phyloP scores from a whole-genome alignment of 805 yeast species.

The Pichia pseudocactophila region DNA sequence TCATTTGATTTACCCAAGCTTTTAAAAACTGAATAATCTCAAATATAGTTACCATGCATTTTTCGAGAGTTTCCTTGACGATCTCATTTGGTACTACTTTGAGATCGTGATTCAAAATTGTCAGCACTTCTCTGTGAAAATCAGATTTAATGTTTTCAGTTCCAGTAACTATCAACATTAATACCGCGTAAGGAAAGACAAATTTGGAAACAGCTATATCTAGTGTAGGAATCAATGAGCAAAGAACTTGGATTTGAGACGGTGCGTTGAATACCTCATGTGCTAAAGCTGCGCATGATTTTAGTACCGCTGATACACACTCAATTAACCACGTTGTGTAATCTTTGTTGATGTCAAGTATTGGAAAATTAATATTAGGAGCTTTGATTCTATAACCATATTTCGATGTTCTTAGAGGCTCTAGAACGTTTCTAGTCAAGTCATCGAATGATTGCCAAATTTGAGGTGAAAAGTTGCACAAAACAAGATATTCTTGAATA shows the following conservation, averaged over 20 bases:
- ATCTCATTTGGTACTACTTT: slow-evolving; percentile 40
- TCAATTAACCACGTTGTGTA: slow-evolving; percentile 66
- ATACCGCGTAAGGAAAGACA: slow-evolving; percentile 66
- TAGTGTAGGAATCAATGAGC: slow-evolving; percentile 19
- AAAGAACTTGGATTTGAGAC: background rate
- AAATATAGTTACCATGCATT: slow-evolving; percentile 67
- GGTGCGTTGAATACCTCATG: slow-evolving; percentile 6
- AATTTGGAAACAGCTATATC: slow-evolving; percentile 63
- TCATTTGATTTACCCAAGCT: slow-evolving; percentile 54
- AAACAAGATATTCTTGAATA: slow-evolving; percentile 68
- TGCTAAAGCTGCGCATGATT: slow-evolving; percentile 26
- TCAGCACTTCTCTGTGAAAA: slow-evolving; percentile 50
- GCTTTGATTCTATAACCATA: slow-evolving; percentile 42
- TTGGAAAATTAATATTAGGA: slow-evolving; percentile 50
- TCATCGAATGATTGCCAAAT: slow-evolving; percentile 56
- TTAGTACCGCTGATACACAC: slow-evolving; percentile 59
- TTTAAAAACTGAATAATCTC: slow-evolving; percentile 74
- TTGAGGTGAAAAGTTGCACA: slow-evolving; percentile 14
- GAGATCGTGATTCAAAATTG: slow-evolving; percentile 44
- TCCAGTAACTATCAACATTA: slow-evolving; percentile 40
- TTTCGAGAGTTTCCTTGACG: slow-evolving; percentile 46
- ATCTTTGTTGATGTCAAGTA: slow-evolving; percentile 44
- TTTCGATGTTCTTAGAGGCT: slow-evolving; percentile 66
- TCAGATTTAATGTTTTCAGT: slow-evolving; percentile 31
- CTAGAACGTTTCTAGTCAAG: slow-evolving; percentile 60